Evolutionary conservation across 2,329 filamentous ascomycete genomes (phyloP).

Genomic region (Curvularia verruculosa): DNA sequence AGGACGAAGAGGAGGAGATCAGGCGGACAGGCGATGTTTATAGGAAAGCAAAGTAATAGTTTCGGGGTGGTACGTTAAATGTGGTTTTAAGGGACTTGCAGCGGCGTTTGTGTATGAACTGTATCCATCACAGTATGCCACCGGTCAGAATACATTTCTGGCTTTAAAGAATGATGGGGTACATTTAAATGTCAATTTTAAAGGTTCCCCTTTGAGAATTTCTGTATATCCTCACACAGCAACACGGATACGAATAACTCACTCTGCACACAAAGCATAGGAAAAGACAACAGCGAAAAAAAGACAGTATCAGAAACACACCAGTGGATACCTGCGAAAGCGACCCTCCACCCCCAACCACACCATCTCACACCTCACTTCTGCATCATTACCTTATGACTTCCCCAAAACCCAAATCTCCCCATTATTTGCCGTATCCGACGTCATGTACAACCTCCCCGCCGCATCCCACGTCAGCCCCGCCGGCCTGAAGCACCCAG

Average conservation of each 20-base stretch:
- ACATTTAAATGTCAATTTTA: background rate
- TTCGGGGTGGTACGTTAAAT: background rate
- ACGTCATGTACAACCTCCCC: conserved; percentile 64
- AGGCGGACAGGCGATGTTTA: conserved; percentile 57
- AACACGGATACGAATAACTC: background rate
- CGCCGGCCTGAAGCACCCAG: conserved; percentile 66
- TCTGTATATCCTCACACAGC: background rate
- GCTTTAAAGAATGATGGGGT: background rate
- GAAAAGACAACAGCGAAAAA: too few relatives aligned
- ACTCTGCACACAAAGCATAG: background rate
- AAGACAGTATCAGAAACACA: background rate
- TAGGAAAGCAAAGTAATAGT: background rate
- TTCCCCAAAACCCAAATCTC: conserved; percentile 43
- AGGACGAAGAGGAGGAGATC: conserved; percentile 56
- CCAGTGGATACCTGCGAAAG: background rate
- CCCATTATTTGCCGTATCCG: conserved; percentile 33
- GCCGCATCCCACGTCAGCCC: conserved; percentile 58
- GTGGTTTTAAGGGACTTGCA: background rate
- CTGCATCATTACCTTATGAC: conserved; percentile 19
- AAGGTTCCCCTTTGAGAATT: background rate
- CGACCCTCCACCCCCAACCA: too few relatives aligned
- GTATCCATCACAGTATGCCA: background rate
- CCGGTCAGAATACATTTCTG: background rate
- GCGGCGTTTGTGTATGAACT: background rate
- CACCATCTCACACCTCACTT: background rate